phyloP scores from a whole-genome alignment of 768 basidiomycete genomes.

The Collybia mongolica region DNA sequence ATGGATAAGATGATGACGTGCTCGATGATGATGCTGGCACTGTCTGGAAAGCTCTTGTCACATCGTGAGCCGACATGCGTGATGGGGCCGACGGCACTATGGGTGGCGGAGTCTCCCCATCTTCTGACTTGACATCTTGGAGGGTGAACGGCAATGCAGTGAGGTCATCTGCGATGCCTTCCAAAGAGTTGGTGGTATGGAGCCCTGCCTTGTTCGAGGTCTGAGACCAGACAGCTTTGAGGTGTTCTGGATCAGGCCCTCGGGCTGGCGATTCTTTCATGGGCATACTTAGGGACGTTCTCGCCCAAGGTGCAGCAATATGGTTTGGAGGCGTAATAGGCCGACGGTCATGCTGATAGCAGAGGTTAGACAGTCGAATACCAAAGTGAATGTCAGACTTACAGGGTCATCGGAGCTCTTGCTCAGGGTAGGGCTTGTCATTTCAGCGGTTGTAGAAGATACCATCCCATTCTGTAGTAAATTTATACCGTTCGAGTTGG shows the following conservation, averaged over 20 bases:
- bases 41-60: slow-evolving; percentile 84
- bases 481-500: background rate
- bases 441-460: slow-evolving; percentile 13
- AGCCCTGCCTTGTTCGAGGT: slow-evolving; percentile 67
- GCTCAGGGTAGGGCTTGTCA: slow-evolving; percentile 25
- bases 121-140: slow-evolving; percentile 86
- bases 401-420: slow-evolving; percentile 58
- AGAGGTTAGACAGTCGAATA: background rate
- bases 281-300: slow-evolving; percentile 52
- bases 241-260: slow-evolving; percentile 77
- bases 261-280: slow-evolving; percentile 69
- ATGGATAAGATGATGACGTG: slow-evolving; percentile 39
- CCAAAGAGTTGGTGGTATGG: slow-evolving; percentile 74
- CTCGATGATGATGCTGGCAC: slow-evolving; percentile 65
- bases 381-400: slow-evolving; percentile 19
- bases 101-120: slow-evolving; percentile 78
- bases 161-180: slow-evolving; percentile 82
- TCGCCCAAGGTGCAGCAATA: slow-evolving; percentile 51
- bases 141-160: slow-evolving; percentile 76
- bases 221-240: slow-evolving; percentile 85
- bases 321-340: slow-evolving; percentile 46
- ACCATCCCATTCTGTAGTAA: slow-evolving; percentile 18
- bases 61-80: slow-evolving; percentile 79
- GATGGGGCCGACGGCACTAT: slow-evolving; percentile 55
- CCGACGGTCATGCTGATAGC: slow-evolving; percentile 38